A percentile compares a stretch with the other conserved stretches of the same genome.
Conservation (phyloP, 2,329 filamentous ascomycete genomes). For the Fusarium vanettenii region DNA sequence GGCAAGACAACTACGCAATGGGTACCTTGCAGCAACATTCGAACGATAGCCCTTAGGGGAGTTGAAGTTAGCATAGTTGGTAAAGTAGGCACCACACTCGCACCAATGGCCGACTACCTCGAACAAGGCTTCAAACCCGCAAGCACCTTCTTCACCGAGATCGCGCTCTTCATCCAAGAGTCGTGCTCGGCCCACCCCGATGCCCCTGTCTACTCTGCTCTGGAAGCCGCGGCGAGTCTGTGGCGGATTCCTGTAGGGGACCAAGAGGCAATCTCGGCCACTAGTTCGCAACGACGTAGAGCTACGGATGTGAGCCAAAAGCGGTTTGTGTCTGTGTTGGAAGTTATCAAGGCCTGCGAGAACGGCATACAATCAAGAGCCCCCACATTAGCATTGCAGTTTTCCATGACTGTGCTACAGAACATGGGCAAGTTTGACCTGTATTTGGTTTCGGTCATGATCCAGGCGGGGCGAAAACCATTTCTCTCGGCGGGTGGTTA, state of each 20-base stretch:
- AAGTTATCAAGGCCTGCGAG: background rate
- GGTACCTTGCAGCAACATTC: rapidly evolving
- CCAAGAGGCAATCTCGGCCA: no score
- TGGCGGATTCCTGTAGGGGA: no score
- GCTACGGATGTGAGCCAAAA: background rate
- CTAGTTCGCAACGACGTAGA: no score
- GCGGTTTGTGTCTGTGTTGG: background rate
- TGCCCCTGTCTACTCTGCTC: background rate
- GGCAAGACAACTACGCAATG: background rate
- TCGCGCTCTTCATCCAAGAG: background rate
- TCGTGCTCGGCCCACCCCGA: background rate
- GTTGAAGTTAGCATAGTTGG: background rate
- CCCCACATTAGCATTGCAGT: background rate
- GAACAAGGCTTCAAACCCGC: background rate
- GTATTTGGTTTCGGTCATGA: background rate
- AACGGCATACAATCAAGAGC: background rate
- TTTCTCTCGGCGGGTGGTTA: background rate
- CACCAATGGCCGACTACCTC: background rate
- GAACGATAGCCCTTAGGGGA: background rate
- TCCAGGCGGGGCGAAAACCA: background rate
- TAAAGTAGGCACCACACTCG: background rate
- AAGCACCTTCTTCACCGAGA: background rate
- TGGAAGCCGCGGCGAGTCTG: background rate
- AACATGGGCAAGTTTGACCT: background rate
- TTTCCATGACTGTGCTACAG: background rate